Base-by-base conservation (phyloP, 495 filamentous ascomycete species). In the Pyrenula aspistea region DNA sequence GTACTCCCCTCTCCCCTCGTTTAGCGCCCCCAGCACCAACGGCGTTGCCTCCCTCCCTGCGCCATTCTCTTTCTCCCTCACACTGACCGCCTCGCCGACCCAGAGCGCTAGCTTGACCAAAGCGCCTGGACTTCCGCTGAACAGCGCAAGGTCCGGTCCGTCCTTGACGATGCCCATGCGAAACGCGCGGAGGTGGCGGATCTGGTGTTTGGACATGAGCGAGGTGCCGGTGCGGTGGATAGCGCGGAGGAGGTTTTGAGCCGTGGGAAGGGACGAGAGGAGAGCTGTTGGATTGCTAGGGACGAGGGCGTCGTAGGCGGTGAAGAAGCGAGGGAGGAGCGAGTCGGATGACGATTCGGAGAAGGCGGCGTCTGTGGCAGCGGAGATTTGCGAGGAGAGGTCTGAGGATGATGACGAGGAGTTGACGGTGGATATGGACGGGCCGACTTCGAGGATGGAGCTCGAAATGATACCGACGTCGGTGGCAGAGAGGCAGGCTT, bases 111-210 rank as follows among this genome's bases (percentile, higher is more conserved):
- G 76, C 68, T 97, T 96, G 2, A 88, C 92, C 55, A 98, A 71
- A 10, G 94, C 94, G 2, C 88, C 87, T 0, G 93, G 91, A 62
- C 96, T 91, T 4, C 85, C 87, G 50, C 19, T 24, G 69, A 98
- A 98, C 10, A 95, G 78, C 48, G 79, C 70, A 3, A 95, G 86
- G 62, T 96, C 93, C 0, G 91, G 89, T 1, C 92, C 88, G 64
- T 97, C 93, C 64, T 94, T 95, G 61, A 98, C 91, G 24, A 98
- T 86, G 10, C 87, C 91, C 75, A 98, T 91, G 42, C 93, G 87
- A 70, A 96, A 98, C 4, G 91, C 87, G 4, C 87, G 83, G 31
- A 98, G 75, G 67, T 95, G 89, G 12, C 87, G 84, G 60, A 98
- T 96, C 65, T 96, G 93, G 48, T 86, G 85, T 70, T 98, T 98